Conservation (phyloP, 805 yeast genomes). For the Zygoascus bituminiphila region DNA sequence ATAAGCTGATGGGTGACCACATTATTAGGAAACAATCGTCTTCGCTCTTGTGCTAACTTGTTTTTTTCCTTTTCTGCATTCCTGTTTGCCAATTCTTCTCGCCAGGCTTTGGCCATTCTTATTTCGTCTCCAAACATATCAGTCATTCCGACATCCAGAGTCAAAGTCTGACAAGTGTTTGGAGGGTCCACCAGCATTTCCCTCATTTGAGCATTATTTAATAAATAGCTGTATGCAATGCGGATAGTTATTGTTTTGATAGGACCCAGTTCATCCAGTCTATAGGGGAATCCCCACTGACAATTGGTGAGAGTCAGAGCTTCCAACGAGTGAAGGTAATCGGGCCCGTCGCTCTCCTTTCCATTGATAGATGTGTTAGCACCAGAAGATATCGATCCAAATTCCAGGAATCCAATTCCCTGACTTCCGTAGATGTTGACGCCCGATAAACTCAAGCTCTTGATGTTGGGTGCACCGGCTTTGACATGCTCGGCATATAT, state of each 20-base stretch:
- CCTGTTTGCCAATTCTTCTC: not conserved
- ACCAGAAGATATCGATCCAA: not conserved
- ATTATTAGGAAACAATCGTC: not conserved
- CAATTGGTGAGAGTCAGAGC: not conserved
- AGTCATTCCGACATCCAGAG: not conserved
- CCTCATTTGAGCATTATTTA: not conserved
- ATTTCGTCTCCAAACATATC: not conserved
- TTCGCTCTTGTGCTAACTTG: not conserved
- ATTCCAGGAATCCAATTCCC: not conserved
- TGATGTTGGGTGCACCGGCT: not conserved
- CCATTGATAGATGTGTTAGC: not conserved
- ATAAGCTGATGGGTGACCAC: not conserved
- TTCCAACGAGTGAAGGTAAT: not conserved
- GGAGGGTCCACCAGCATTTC: slow-evolving; percentile 1
- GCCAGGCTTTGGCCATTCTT: not conserved
- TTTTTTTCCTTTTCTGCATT: not conserved
- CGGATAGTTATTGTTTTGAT: not conserved
- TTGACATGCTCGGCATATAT: not conserved
- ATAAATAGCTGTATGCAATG: slow-evolving; percentile 2
- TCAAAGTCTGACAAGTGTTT: not conserved
- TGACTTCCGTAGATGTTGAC: not conserved
- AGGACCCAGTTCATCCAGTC: not conserved
- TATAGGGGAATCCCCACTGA: slow-evolving; percentile 1
- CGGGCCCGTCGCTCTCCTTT: not conserved
- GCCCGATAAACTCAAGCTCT: not conserved